Evolutionary conservation across 345 rosid genomes (phyloP), one percentile per base, ranked within the genome.

Genomic region (Camelina sativa): DNA sequence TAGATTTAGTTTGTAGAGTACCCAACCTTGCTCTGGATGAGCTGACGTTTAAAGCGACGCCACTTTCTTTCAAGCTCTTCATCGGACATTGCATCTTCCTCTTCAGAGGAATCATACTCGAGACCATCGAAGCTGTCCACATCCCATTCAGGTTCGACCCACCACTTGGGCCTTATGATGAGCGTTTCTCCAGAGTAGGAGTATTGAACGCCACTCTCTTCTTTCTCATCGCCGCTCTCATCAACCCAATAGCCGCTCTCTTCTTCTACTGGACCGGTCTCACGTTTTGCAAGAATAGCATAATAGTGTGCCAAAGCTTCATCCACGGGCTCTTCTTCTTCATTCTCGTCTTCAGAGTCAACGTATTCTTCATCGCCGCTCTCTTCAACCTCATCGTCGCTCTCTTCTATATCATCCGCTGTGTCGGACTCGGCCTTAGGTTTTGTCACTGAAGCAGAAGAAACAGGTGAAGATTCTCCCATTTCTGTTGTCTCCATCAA

Each of bases 41-140:
- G 32, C 48, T 40, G 65, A 32, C 65, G 65, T 0, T 38, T 61
- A 11, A 38, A 61, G 65, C 65, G 65, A 11, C 50, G 17, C 48
- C 32, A 61, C 3, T 11, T 0, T 20, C 1, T 3, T 40, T 38
- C 50, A 7, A 11, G 1, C 2, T 40, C 65, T 11, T 38, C 17
- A 0, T 61, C 1, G 30, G 30, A 0, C 16, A 37, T 17, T 19
- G 19, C 30, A 11, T 11, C 1, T 6, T 5, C 4, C n/a, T 60
- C 9, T 37, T 61, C 2, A 40, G 48, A 11, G 30, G 48, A 40
- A 61, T 61, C 11, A 4, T 61, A 38, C 65, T 61, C 48, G 48
- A 1, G 48, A 19, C 28, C 65, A 0, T 60, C 65, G 11, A 60
- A 60, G 65, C 65, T 60, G 30, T 60, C 65, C 32, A 11, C 32